These are phyloP conservation scores for Trichoderma lentiforme DNA, from an alignment of 2,329 filamentous ascomycete genomes.

Conservation along the genomic window DNA sequence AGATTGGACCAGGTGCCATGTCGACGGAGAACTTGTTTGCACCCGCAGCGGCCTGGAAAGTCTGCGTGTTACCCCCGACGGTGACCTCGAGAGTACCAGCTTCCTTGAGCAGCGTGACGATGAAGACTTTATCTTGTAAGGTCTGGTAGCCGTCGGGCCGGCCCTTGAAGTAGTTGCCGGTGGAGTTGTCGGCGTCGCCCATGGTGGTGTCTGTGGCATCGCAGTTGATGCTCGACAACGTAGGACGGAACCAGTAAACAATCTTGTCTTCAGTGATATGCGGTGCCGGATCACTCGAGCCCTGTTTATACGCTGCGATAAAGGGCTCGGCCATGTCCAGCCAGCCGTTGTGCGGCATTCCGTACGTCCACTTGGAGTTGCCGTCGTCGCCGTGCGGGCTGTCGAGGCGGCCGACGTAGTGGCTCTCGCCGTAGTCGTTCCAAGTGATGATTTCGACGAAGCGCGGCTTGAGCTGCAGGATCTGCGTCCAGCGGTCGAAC, in stretches of 20 bases:
- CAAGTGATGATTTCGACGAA: constrained; percentile 47
- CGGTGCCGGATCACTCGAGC: constrained; percentile 32
- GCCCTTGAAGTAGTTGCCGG: constrained; percentile 49
- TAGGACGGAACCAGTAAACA: constrained; percentile 52
- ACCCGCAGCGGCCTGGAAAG: constrained; percentile 44
- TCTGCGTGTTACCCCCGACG: constrained; percentile 40
- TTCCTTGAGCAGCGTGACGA: constrained; percentile 45
- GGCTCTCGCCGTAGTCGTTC: constrained; percentile 53
- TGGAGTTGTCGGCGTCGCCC: constrained; percentile 39
- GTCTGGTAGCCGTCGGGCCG: constrained; percentile 46
- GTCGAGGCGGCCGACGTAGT: constrained; percentile 50
- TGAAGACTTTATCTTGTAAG: constrained; percentile 46
- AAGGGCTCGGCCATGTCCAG: constrained; percentile 50
- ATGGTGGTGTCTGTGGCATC: constrained; percentile 48
- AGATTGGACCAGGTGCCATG: constrained; percentile 47
- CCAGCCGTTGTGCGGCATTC: constrained; percentile 48
- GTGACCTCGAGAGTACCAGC: constrained; percentile 42
- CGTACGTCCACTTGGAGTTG: constrained; percentile 49
- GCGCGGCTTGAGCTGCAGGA: constrained; percentile 43
- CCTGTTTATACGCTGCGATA: constrained; percentile 48
- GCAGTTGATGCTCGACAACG: constrained; percentile 41
- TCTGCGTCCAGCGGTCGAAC: constrained; percentile 54
- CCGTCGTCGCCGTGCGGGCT: constrained; percentile 42
- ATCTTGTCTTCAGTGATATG: constrained; percentile 46
- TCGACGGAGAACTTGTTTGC: constrained; percentile 41